Conservation (phyloP, 257 asterid genomes). For the Solanum chmielewskii region DNA sequence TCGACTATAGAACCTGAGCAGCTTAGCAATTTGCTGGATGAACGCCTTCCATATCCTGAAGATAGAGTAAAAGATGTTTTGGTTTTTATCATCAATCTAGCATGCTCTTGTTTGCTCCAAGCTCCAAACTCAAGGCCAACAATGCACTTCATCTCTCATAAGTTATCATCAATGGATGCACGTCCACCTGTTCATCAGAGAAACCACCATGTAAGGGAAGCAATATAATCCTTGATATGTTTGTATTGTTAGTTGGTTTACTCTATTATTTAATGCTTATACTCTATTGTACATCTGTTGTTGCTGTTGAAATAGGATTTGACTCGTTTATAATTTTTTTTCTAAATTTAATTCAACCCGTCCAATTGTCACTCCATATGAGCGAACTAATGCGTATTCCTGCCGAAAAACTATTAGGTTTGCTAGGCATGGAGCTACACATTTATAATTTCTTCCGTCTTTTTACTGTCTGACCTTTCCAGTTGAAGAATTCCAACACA, state of each 20-base stretch:
- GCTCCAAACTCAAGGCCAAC: neutral
- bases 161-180: neutral
- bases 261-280: neutral
- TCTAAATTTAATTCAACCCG: too few species aligned
- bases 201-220: neutral
- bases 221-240: neutral
- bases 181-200: neutral
- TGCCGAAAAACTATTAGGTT: neutral
- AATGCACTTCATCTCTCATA: neutral
- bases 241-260: neutral
- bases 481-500: neutral
- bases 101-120: neutral
- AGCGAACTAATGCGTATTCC: neutral
- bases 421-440: neutral
- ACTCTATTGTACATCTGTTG: too few species aligned
- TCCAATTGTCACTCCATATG: neutral
- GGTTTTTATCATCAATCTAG: neutral
- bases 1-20: neutral
- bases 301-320: too few species aligned
- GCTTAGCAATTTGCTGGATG: neutral
- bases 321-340: accelerated
- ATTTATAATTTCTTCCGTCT: neutral
- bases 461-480: neutral
- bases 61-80: neutral
- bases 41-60: neutral